Base-by-base conservation (phyloP, 768 basidiomycete genomes). In the Pisolithus orientalis region DNA sequence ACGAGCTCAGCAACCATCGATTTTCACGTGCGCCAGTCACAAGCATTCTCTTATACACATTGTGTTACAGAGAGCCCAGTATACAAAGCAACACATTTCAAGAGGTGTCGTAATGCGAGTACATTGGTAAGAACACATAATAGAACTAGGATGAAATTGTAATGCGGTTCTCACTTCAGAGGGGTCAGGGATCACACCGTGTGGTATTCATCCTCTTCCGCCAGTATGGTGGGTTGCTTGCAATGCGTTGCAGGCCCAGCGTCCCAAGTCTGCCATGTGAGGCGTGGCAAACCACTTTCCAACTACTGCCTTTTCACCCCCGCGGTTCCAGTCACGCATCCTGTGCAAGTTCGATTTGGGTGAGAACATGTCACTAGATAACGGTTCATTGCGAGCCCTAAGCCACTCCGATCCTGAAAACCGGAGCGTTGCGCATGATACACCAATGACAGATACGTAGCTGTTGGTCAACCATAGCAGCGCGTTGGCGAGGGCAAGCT, bases 341-440 rank as follows among this genome's bases (percentile, higher is more conserved):
- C 25, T 44, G 11, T 25, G 9, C 3, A 25, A 27, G 25, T 14
- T 25, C 8, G 1, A 8, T 13, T 5, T 28, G 43, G 11, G 11
- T 4, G 11, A 4, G 43, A 13, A 25, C 42, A 43, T 25, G 11
- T 44, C 4, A 6, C 29, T 28, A 6, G 25, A 6, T 28, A 28
- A 45, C 7, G 28, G 16, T 1, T 31, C 44, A 6, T 31, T 44
- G 7, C 28, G 49, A 6, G 39, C 42, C n/a, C 39, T 39, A 3
- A 50, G 39, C 49, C 49, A 43, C 27, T 50, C 49, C 39, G 31
- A 17, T n/a, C 40, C 28, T 4, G 49, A 50, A 16, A 50, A 50
- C 70, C 70, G 70, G 11, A 71, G 54, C 0, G 70, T 71, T 8
- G 70, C 69, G 32, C 71, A 70, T 14, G 70, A 63, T 13, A 72